phyloP scores from a whole-genome alignment of 805 yeast species.

The Candida alai region DNA sequence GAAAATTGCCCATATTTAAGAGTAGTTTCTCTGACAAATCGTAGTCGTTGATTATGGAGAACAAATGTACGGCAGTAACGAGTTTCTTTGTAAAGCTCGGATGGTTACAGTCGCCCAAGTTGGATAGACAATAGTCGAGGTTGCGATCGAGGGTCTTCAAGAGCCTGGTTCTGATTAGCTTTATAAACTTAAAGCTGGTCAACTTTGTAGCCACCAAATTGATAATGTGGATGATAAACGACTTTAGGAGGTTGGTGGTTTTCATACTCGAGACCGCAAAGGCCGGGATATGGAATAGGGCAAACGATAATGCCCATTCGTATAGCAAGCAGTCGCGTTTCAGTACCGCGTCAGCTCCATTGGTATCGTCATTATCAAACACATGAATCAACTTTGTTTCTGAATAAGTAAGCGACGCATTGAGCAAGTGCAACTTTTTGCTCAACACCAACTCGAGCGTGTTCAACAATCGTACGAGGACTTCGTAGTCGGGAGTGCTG shows the following conservation, averaged over 20 bases:
- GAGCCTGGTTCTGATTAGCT: conserved; percentile 16
- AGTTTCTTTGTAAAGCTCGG: conserved; percentile 8
- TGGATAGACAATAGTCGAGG: conserved; percentile 7
- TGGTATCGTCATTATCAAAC: conserved; percentile 1
- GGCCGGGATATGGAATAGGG: conserved; percentile 21
- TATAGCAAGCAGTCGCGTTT: conserved; percentile 17
- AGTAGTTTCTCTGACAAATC: conserved; percentile 28
- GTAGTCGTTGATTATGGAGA: conserved; percentile 33
- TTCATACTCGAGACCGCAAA: conserved; percentile 10
- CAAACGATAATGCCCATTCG: conserved; percentile 29
- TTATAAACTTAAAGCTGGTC: conserved; percentile 24
- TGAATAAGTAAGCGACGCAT: conserved; percentile 13
- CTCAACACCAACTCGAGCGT: conserved; percentile 33
- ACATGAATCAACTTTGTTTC: conserved; percentile 7
- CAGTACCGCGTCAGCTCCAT: conserved; percentile 2
- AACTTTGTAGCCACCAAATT: conserved; percentile 26
- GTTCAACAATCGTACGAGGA: conserved; percentile 20
- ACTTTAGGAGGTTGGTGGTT: conserved; percentile 22
- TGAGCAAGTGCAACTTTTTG: conserved; percentile 21
- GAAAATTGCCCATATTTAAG: conserved; percentile 17
- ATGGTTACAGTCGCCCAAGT: conserved; percentile 1
- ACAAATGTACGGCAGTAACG: conserved; percentile 25
- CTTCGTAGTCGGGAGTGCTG: conserved; percentile 8
- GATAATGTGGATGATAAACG: conserved; percentile 31
- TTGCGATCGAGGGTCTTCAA: conserved; percentile 16